These are phyloP conservation scores for Pyrrhoderma noxium DNA, from an alignment of 1,284 basidiomycete genomes.

Conservation along the genomic window DNA sequence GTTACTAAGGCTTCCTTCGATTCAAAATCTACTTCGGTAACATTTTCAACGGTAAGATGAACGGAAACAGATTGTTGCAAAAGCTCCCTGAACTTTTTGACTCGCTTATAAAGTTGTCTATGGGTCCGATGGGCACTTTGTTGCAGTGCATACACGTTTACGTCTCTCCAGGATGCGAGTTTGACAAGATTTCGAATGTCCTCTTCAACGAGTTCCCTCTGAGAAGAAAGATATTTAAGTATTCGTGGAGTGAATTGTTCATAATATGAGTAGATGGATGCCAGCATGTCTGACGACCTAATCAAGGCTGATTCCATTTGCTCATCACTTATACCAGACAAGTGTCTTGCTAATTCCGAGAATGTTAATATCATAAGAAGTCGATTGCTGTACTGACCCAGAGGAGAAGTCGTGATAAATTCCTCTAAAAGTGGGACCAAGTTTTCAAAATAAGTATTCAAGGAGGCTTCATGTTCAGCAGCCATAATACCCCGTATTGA, in stretches of 20 bases:
- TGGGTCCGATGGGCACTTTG: slow-evolving; percentile 91
- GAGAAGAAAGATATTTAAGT: slow-evolving; percentile 43
- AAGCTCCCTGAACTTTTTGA: slow-evolving; percentile 89
- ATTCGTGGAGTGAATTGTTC: slow-evolving; percentile 53
- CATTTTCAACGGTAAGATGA: slow-evolving; percentile 27
- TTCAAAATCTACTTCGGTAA: too few relatives aligned
- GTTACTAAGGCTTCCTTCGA: too few relatives aligned
- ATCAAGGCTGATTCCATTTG: slow-evolving; percentile 26
- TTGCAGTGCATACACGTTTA: slow-evolving; percentile 92
- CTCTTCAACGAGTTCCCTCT: slow-evolving; percentile 67
- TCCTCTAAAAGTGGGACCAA: slow-evolving; percentile 78
- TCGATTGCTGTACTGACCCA: slow-evolving; percentile 78
- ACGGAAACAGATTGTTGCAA: slow-evolving; percentile 65
- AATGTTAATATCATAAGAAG: slow-evolving; percentile 71
- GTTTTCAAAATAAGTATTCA: slow-evolving; percentile 51
- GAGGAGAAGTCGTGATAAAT: slow-evolving; percentile 70
- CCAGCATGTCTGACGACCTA: slow-evolving; percentile 7
- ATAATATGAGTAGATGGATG: slow-evolving; percentile 62
- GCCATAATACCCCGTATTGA: slow-evolving; percentile 54
- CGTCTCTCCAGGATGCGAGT: slow-evolving; percentile 96
- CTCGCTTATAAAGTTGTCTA: slow-evolving; percentile 84
- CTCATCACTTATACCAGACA: slow-evolving; percentile 14
- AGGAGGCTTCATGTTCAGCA: slow-evolving; percentile 32
- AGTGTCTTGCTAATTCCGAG: slow-evolving; percentile 28
- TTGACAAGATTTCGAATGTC: slow-evolving; percentile 85